Evolutionary conservation across 2,329 filamentous ascomycete species (phyloP), one percentile per base, ranked within the genome.

Genomic region (Penicillium sp.): DNA sequence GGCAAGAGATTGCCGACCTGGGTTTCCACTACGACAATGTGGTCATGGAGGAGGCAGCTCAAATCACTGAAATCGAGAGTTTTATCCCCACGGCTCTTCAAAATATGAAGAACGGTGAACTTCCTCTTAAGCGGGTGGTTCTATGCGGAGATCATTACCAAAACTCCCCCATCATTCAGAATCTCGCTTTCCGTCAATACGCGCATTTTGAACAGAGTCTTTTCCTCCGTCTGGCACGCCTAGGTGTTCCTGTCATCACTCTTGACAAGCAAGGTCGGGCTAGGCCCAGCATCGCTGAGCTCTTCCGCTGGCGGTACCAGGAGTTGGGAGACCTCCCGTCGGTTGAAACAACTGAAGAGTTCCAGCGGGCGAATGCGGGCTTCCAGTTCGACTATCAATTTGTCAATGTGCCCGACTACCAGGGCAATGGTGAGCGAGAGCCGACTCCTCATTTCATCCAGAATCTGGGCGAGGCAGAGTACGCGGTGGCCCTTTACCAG

Each of bases 11-110:
- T 53, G 84, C 87, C 1, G 75, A 78, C 11, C 75, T 96, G n/a
- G 89, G 89, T 11, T 98, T 98, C 66, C 86, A 87, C 52, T 98
- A 98, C 56, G 89, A 96, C 69, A 98, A 95, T 48, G 84, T 98
- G 9, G 76, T 98, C 36, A 95, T 98, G 85, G 92, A 98, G 69
- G 92, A 98, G 72, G 90, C 92, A 4, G 92, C 92, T 9, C 92
- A 98, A 59, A 90, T 98, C 57, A 98, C 90, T 0, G 92, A 98
- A 63, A 85, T 95, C 30, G 92, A 98, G 61, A 94, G 87, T 48
- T 96, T 98, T 66, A 87, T 98, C 47, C 92, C 92, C 0, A 73
- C 95, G 36, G 85, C 89, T n/a, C 75, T 98, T 65, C 93, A 98
- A 60, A 86, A 85, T 47, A 79, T 84, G 13, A 77, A 79, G 48